Evolutionary conservation across 2,329 filamentous ascomycete species (phyloP).

Genomic region (Pseudocercospora pini-densiflorae): DNA sequence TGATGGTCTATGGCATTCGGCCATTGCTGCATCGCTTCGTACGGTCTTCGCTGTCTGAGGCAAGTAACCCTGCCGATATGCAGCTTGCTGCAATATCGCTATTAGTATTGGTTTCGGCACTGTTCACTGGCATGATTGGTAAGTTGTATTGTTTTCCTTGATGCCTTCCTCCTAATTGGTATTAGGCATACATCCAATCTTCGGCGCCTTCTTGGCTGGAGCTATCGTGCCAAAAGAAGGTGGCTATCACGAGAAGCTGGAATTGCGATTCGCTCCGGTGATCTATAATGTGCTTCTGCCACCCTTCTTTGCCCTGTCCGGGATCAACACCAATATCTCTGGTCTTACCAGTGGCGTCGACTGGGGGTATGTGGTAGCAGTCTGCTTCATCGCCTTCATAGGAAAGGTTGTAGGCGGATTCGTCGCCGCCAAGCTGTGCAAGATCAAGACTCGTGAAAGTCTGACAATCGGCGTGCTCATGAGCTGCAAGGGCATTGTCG

Average conservation of each 20-base stretch:
- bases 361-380: constrained; percentile 84
- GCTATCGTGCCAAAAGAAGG: constrained; percentile 75
- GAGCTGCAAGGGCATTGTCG: constrained; percentile 93
- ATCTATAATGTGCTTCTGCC: constrained; percentile 75
- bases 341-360: constrained; percentile 76
- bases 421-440: constrained; percentile 72
- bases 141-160: constrained; percentile 32
- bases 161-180: background rate
- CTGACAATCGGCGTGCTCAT: constrained; percentile 84
- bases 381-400: constrained; percentile 77
- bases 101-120: constrained; percentile 73
- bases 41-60: background rate
- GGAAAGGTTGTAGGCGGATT: constrained; percentile 83
- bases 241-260: constrained; percentile 75
- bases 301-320: constrained; percentile 88
- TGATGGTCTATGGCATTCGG: constrained; percentile 63
- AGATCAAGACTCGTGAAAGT: constrained; percentile 83
- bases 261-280: constrained; percentile 63
- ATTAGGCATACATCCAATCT: constrained; percentile 74
- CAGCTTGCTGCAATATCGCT: constrained; percentile 59
- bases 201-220: constrained; percentile 85
- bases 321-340: constrained; percentile 81
- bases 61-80: background rate
- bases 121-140: constrained; percentile 86
- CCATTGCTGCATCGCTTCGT: background rate